Conservation (phyloP, 306 rosid genomes). For the Vigna angularis region DNA sequence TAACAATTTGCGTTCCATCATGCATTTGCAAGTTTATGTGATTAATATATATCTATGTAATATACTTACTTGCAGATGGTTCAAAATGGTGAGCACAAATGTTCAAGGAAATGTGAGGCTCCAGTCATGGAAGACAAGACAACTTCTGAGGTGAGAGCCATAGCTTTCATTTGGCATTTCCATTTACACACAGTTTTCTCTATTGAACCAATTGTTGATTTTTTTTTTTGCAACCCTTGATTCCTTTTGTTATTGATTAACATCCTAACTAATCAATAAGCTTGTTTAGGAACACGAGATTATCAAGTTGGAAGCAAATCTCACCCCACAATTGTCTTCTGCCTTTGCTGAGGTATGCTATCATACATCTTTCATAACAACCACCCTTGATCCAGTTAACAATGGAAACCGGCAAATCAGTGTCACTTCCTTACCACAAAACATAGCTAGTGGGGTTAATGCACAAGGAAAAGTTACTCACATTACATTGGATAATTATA, state of each 20-base stretch:
- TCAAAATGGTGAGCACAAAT: conserved; percentile 76
- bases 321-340: conserved; percentile 41
- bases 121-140: conserved; percentile 53
- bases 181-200: conserved; percentile 1
- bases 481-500: background rate
- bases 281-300: conserved; percentile 38
- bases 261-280: conserved; percentile 14
- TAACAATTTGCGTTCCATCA: conserved; percentile 4
- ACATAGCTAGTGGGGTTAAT: background rate
- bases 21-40: conserved; percentile 17
- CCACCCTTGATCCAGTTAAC: conserved; percentile 35
- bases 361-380: background rate
- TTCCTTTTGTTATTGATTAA: conserved; percentile 21
- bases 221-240: background rate
- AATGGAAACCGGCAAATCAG: background rate
- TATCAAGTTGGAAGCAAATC: conserved; percentile 30
- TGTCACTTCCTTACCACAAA: background rate
- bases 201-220: background rate
- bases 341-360: conserved; percentile 49
- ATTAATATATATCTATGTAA: conserved; percentile 25
- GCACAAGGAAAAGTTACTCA: background rate
- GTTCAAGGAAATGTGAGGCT: conserved; percentile 50
- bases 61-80: conserved; percentile 73
- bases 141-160: conserved; percentile 51
- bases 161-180: conserved; percentile 10